Evolutionary conservation across 371 early-diverging fungal genomes (phyloP).

Genomic region (Mortierella sp.): DNA sequence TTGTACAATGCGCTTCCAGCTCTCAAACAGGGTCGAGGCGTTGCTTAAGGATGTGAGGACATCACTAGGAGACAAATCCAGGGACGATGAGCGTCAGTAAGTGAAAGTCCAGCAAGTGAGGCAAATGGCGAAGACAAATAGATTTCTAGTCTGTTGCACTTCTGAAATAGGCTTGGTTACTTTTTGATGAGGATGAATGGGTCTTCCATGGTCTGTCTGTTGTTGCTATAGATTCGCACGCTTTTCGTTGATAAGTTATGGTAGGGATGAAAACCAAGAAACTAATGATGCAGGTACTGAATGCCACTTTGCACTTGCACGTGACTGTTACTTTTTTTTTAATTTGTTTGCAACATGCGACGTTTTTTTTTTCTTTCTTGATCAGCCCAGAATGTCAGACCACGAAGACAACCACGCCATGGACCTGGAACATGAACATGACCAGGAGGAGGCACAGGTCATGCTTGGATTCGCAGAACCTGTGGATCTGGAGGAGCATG

Average conservation of each 20-base stretch:
- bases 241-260: no score
- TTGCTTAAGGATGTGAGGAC: constrained; percentile 62
- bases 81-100: no score
- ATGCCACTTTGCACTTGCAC: no score
- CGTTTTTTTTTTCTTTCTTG: neutral
- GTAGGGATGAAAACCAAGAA: no score
- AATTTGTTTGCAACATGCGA: neutral
- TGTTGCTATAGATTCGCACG: no score
- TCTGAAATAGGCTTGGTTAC: no score
- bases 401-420: constrained; percentile 13
- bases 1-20: constrained; percentile 72
- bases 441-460: constrained; percentile 45
- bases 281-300: neutral
- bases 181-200: constrained; percentile 56
- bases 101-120: no score
- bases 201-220: constrained; percentile 55
- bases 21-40: constrained; percentile 63
- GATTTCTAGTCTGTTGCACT: no score
- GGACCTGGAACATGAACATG: constrained; percentile 5
- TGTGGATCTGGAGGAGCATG: constrained; percentile 61
- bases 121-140: no score
- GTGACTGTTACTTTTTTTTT: neutral
- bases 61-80: constrained; percentile 58
- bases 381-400: constrained; percentile 20
- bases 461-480: constrained; percentile 86